These are phyloP conservation scores for Cytidiella melzeri DNA, from an alignment of 768 basidiomycete genomes.

Conservation along the genomic window DNA sequence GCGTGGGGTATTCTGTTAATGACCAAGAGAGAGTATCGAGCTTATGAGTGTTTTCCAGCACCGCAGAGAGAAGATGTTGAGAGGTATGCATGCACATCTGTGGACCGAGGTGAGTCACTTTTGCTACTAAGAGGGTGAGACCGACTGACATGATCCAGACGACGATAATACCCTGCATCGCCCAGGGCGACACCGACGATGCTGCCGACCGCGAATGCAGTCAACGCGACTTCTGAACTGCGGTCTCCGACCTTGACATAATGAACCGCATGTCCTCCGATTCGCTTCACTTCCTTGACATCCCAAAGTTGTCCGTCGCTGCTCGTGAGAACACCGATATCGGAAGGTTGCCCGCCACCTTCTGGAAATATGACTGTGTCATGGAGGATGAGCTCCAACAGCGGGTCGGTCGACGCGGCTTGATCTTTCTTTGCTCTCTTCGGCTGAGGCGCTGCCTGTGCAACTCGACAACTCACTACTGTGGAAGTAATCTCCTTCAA, in stretches of 20 bases:
- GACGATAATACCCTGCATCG: conserved; percentile 52
- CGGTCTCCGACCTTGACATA: conserved; percentile 44
- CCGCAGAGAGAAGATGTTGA: conserved; percentile 76
- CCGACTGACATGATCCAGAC: conserved; percentile 65
- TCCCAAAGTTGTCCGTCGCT: conserved; percentile 43
- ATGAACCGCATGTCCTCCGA: conserved; percentile 72
- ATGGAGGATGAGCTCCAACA: conserved; percentile 63
- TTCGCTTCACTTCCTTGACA: conserved; percentile 61
- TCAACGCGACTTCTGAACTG: conserved; percentile 36
- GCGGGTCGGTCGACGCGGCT: conserved; percentile 36
- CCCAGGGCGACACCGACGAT: conserved; percentile 50
- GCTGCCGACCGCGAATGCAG: conserved; percentile 45
- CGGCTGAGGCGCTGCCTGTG: conserved; percentile 35
- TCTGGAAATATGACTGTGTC: conserved; percentile 82
- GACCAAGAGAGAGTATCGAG: conserved; percentile 80
- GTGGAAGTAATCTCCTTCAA: conserved; percentile 51
- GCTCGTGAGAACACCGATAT: conserved; percentile 52
- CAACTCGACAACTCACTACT: conserved; percentile 45
- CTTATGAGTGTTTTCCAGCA: conserved; percentile 58
- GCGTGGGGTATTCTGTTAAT: conserved; percentile 58
- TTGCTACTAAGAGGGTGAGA: neutral
- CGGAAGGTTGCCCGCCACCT: conserved; percentile 77
- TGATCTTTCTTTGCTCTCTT: conserved; percentile 46
- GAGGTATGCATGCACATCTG: conserved; percentile 84
- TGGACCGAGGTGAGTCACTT: neutral